Conservation (phyloP, 2,329 filamentous ascomycete genomes). For the Escovopsis sp. region DNA sequence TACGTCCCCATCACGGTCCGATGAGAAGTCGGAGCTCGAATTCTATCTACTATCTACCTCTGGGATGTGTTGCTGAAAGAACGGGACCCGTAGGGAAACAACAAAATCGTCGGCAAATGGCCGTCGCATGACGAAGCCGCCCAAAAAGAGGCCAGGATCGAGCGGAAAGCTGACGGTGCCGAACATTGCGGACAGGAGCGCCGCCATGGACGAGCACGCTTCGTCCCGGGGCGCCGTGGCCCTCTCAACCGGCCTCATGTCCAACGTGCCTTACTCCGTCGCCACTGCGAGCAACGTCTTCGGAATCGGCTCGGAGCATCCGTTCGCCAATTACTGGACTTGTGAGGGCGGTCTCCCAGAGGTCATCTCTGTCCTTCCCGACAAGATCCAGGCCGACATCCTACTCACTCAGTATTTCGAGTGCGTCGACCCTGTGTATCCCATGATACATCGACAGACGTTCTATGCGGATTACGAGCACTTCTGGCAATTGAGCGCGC, state of each 20-base stretch:
- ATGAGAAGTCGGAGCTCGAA: slow-evolving; percentile 2
- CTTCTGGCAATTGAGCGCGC: slow-evolving; percentile 50
- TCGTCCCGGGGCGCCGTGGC: slow-evolving; percentile 36
- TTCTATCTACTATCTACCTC: background rate
- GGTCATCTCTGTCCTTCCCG: slow-evolving; percentile 60
- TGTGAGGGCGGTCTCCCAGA: slow-evolving; percentile 61
- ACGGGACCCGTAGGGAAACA: slow-evolving; percentile 33
- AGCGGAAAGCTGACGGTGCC: slow-evolving; percentile 29
- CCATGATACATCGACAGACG: slow-evolving; percentile 60
- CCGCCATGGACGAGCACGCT: slow-evolving; percentile 28
- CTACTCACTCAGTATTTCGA: slow-evolving; percentile 50
- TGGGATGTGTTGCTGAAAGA: too few relatives aligned
- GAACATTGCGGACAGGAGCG: slow-evolving; percentile 41
- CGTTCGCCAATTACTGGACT: slow-evolving; percentile 77
- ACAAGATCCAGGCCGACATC: slow-evolving; percentile 61
- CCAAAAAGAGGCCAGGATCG: slow-evolving; percentile 35
- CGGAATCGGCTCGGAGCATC: slow-evolving; percentile 64
- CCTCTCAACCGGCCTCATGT: slow-evolving; percentile 47
- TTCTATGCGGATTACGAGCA: slow-evolving; percentile 68
- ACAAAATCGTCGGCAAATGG: slow-evolving; percentile 37
- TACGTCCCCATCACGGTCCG: slow-evolving; percentile 23
- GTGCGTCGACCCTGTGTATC: slow-evolving; percentile 66
- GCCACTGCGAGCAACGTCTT: slow-evolving; percentile 64
- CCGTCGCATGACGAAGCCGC: slow-evolving; percentile 41
- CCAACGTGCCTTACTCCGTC: slow-evolving; percentile 57